A percentile compares a stretch with the other conserved stretches of the same genome.
These are phyloP conservation scores for Epichloe scottii DNA, from an alignment of 2,329 filamentous ascomycete species.

Conservation along the genomic window DNA sequence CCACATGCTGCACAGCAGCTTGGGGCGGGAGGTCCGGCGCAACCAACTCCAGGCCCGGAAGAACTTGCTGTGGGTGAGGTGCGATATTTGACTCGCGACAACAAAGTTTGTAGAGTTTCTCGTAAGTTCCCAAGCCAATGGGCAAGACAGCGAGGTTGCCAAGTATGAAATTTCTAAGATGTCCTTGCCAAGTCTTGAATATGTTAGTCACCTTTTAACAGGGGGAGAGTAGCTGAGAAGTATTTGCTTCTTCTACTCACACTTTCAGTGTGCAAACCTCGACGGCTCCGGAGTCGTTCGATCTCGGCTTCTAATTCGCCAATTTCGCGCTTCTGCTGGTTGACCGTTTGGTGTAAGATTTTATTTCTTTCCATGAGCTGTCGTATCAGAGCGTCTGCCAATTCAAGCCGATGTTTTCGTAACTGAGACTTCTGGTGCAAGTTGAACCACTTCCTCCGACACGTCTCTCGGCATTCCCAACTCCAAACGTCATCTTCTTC, in stretches of 20 bases:
- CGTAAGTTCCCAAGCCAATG: neutral
- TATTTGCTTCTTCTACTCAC: neutral
- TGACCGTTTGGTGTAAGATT: no score
- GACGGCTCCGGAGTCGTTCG: neutral
- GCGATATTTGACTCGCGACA: conserved; percentile 14
- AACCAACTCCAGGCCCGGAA: conserved; percentile 8
- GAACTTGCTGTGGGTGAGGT: conserved; percentile 1
- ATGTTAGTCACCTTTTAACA: neutral
- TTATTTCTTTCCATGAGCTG: no score
- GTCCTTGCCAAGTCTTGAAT: neutral
- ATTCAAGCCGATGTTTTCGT: neutral
- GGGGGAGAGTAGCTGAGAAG: neutral
- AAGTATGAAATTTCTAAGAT: neutral
- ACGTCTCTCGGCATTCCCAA: neutral
- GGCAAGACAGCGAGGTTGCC: fast-evolving
- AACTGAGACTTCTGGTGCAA: neutral
- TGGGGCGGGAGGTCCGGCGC: neutral
- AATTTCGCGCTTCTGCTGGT: neutral
- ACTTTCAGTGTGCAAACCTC: neutral
- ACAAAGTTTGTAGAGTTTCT: conserved; percentile 6
- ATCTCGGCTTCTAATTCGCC: neutral
- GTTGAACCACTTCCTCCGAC: neutral
- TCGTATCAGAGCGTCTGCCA: neutral
- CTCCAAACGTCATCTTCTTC: neutral
- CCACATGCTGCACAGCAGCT: neutral